Conservation (phyloP, 768 basidiomycete species). For the Ramaria rubella region DNA sequence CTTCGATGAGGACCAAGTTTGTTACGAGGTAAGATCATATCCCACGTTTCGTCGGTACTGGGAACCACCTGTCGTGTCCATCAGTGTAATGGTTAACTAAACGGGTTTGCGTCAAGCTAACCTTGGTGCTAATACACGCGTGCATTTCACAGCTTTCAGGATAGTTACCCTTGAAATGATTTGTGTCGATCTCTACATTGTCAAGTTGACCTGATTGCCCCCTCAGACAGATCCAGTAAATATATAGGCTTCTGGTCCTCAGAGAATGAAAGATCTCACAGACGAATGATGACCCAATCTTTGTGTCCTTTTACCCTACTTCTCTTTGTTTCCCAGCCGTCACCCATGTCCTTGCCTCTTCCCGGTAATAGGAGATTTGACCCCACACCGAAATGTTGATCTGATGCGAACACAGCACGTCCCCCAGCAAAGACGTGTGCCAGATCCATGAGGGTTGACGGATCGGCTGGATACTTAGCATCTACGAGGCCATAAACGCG, state of each 20-base stretch:
- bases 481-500: slow-evolving; percentile 79
- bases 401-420: slow-evolving; percentile 74
- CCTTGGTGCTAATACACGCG: slow-evolving; percentile 37
- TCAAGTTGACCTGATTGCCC: slow-evolving; percentile 66
- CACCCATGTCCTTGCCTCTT: slow-evolving; percentile 90
- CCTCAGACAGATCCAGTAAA: slow-evolving; percentile 39
- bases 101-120: slow-evolving; percentile 20
- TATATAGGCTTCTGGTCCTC: background rate
- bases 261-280: slow-evolving; percentile 45
- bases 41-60: slow-evolving; percentile 53
- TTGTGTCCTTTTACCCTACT: slow-evolving; percentile 73
- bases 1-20: slow-evolving; percentile 85
- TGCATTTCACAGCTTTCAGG: slow-evolving; percentile 83
- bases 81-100: background rate
- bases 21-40: slow-evolving; percentile 61
- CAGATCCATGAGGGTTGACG: slow-evolving; percentile 60
- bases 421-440: slow-evolving; percentile 90
- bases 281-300: slow-evolving; percentile 86
- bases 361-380: slow-evolving; percentile 89
- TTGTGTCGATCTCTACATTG: slow-evolving; percentile 83
- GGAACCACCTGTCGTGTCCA: slow-evolving; percentile 16
- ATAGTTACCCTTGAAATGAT: slow-evolving; percentile 94
- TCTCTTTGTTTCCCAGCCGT: slow-evolving; percentile 97
- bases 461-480: slow-evolving; percentile 50
- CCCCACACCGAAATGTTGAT: slow-evolving; percentile 94